These are phyloP conservation scores for Lepidium aucheri DNA, from an alignment of 345 rosid genomes.

Conservation along the genomic window DNA sequence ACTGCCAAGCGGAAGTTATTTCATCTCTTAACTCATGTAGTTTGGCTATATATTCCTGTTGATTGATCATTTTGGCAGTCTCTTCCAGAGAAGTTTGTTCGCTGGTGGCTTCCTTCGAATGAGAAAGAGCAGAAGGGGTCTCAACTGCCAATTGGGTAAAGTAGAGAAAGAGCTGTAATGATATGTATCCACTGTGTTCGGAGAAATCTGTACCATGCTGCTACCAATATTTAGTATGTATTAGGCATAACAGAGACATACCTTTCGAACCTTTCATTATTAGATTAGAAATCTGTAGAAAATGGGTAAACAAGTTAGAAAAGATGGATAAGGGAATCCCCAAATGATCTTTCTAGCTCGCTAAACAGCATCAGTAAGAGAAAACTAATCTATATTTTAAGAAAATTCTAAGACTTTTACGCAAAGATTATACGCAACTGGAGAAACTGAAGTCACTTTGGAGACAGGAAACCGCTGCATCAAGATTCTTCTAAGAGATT, in stretches of 20 bases:
- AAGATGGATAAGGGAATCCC: background rate
- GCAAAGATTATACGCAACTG: constrained; percentile 35
- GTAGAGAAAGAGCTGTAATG: background rate
- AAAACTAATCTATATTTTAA: background rate
- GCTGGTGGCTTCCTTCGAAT: constrained; percentile 51
- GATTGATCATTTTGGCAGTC: constrained; percentile 40
- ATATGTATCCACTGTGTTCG: background rate
- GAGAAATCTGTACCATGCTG: constrained; percentile 11
- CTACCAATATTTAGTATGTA: background rate
- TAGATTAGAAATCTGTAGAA: constrained; percentile 53
- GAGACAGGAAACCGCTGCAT: constrained; percentile 85
- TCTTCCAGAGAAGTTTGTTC: constrained; percentile 43
- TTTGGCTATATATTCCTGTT: constrained; percentile 68
- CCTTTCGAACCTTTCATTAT: constrained; percentile 60
- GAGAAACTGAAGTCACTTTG: constrained; percentile 59
- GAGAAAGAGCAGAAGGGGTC: constrained; percentile 37
- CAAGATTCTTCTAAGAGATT: constrained; percentile 61
- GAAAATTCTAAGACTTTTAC: background rate
- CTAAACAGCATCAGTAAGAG: background rate
- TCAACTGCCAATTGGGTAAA: constrained; percentile 34
- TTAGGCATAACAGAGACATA: constrained; percentile 15
- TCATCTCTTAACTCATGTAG: constrained; percentile 71
- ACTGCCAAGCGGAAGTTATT: constrained; percentile 60
- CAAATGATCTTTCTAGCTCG: background rate
- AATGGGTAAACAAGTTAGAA: background rate